phyloP scores from a whole-genome alignment of 192 early-diverging fungal genomes.

The Jimgerdemannia lactiflua region DNA sequence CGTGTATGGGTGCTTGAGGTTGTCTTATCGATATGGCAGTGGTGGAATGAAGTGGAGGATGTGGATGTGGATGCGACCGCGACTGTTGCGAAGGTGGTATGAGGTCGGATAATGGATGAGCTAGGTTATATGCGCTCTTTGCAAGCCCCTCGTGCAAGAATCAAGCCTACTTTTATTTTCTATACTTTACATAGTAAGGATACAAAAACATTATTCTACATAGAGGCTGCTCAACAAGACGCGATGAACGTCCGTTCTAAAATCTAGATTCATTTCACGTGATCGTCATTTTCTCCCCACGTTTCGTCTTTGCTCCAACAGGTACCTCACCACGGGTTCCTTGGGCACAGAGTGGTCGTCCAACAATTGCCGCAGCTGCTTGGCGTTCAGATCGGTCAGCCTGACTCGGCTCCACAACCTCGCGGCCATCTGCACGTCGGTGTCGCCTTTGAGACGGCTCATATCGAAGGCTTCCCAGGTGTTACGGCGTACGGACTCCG shows the following conservation, averaged over 20 bases:
- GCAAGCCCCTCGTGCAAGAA: no score
- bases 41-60: background rate
- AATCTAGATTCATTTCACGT: no score
- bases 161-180: no score
- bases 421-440: background rate
- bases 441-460: background rate
- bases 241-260: no score
- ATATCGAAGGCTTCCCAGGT: background rate
- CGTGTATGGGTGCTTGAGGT: background rate
- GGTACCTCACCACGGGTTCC: background rate
- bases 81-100: background rate
- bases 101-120: background rate
- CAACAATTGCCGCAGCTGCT: background rate
- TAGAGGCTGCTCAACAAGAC: no score
- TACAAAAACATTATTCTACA: no score
- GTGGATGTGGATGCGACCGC: background rate
- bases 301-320: background rate
- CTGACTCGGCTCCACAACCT: background rate
- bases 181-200: no score
- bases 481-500: background rate
- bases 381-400: background rate
- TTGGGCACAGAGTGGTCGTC: background rate
- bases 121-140: no score
- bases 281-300: no score
- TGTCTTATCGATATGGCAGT: background rate